Base-by-base conservation (phyloP, 169 alveolate genomes). In the Amoebophrya sp. region DNA sequence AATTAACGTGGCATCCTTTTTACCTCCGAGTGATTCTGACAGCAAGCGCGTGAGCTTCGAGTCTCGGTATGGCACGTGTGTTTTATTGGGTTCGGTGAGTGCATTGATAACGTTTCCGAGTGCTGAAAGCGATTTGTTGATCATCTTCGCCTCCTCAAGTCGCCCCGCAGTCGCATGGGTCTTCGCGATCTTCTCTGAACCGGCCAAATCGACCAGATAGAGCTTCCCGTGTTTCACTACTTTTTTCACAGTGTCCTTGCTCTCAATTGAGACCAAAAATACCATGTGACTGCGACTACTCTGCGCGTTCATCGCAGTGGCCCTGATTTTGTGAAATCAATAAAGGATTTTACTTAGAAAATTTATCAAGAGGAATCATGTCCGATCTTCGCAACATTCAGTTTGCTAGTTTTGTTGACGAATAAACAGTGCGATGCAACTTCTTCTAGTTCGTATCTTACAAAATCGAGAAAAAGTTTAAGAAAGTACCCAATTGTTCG, bases 121-220 rank as follows among this genome's bases (percentile, higher is more conserved):
- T 6, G 96, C 90, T 3, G 96, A 90, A 55, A 95, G 92, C 41
- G 95, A 93, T 89, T 93, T 92, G 93, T 95, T 95, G 78, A 95
- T 94, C 41, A 92, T 89, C 89, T 95, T 95, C 10, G 95, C 95
- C 92, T 95, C 97, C 91, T 95, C 97, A 33, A 94, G 95, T 0
- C 95, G 93, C 78, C 92, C 94, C 0, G 96, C 97, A 47, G 93
- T 94, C 24, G 95, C 95, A 41, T 94, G 90, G 26, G 97, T 95
- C 55, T 38, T 29, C 29, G 6, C 40, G 26, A 94, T 93, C 90
- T 95, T 95, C 93, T 96, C 98, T 91, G 97, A 95, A 0, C 98
- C 98, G n/a, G 98, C 98, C 77, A 96, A 93, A 94, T 96, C 98
- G 34, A 96, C 96, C 90, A 95, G 94, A 91, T 95, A 95, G 41